Evolutionary conservation across 2,329 filamentous ascomycete species (phyloP).

Genomic region (Trichoderma guizhouense): DNA sequence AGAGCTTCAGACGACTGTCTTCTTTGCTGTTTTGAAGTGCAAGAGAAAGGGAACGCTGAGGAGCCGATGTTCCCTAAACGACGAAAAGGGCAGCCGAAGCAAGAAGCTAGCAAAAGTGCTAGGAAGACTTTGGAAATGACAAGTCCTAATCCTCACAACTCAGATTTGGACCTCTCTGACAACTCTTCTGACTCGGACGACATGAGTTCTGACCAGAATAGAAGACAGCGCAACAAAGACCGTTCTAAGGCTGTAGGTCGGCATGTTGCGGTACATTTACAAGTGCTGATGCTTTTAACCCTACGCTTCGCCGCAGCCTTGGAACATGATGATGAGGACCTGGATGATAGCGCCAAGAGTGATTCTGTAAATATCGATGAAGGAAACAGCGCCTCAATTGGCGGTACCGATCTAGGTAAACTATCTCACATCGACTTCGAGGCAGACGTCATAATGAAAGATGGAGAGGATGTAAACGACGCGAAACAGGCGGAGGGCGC

Average conservation of each 20-base stretch:
- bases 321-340: background rate
- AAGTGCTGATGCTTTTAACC: slow-evolving; percentile 15
- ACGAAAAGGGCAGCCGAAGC: background rate
- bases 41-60: background rate
- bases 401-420: background rate
- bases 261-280: slow-evolving; percentile 18
- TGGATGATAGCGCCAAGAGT: slow-evolving; percentile 1
- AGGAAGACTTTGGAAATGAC: background rate
- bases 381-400: background rate
- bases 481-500: background rate
- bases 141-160: background rate
- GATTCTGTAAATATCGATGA: slow-evolving; percentile 1
- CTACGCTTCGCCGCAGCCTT: slow-evolving; percentile 10
- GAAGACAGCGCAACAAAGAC: background rate
- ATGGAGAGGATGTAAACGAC: background rate
- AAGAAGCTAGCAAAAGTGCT: background rate
- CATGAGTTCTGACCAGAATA: background rate
- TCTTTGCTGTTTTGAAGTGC: slow-evolving; percentile 7
- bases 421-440: background rate
- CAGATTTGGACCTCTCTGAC: background rate
- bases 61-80: background rate
- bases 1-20: slow-evolving; percentile 16
- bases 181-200: background rate
- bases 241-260: background rate
- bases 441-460: background rate